Evolutionary conservation across 108 stramenopile genomes (phyloP), one percentile per base, ranked within the genome.

Genomic region (Cyclotella baltica): DNA sequence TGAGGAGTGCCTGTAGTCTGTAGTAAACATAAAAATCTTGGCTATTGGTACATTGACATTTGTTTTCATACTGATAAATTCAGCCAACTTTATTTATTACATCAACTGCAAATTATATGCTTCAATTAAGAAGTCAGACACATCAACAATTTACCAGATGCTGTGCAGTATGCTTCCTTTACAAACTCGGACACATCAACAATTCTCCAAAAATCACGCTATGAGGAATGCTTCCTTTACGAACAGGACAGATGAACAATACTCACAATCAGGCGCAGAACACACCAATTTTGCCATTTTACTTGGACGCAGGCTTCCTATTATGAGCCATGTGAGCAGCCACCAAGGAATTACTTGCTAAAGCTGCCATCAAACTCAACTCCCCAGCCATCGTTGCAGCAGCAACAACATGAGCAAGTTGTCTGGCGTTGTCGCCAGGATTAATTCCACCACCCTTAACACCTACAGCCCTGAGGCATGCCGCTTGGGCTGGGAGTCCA

Each of bases 351-450:
- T 96, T 96, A 71, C 91, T 93, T 10, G 95, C 95, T 25, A 96
- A 85, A n/a, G 98, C 98, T 10, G 98, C 97, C 80, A 98, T 83
- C 36, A 99, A 88, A 33, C 90, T 92, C 55, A 99, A 85, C 91
- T 99, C 98, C 38, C 98, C 98, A 6, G 98, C 97, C 87, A 99
- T 90, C 47, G 91, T 92, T 22, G 98, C 95, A 28, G 93, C 96
- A 3, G 97, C 98, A 30, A 99, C 95, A 61, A 98, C 92, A 61
- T 84, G 87, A 6, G 98, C 97, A 80, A 99, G 84, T 63, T 94
- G 85, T 68, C 90, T 83, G 47, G 98, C 94, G 79, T 99, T 98
- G 46, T 87, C 92, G 28, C 98, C 98, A 11, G 98, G 97, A 50
- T 68, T 83, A 5, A 63, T 67, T 52, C 90, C 83, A 37, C 95